Evolutionary conservation across 2,329 filamentous ascomycete genomes (phyloP), one percentile per base, ranked within the genome.

Genomic region (Sordariomycetes sp.): DNA sequence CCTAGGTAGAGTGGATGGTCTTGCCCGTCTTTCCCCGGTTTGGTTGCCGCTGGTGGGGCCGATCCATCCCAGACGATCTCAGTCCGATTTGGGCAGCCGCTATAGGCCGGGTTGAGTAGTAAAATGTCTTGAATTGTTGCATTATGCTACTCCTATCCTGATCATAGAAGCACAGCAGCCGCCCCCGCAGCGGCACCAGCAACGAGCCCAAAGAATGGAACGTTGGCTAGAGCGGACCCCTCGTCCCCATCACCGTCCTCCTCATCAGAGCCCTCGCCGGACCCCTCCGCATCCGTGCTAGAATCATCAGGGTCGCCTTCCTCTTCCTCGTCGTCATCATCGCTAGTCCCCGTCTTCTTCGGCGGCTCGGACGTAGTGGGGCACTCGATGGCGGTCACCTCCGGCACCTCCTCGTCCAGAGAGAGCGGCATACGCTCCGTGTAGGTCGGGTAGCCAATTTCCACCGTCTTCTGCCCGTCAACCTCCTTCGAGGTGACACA

Each of bases 1-100:
- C 87, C 63, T 88, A 20, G 22, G 40, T 11, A 16, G 8, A 8
- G 7, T 14, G 40, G 18, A n/a, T 16, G 40, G 40, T 46, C 3
- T 46, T 46, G 14, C 16, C 12, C 18, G 14, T 16, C 4, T 43
- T 43, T 43, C 37, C 18, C 16, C 18, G 40, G 7, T 16, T 46
- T 46, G 16, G 7, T 4, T 32, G 28, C 28, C 8, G 4, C 28
- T 32, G 28, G 8, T n/a, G 28, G 28, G 8, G 28, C 28, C 8
- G 28, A 32, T 32, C 28, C 28, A 8, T 4, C 28, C 28, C 28
- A 32, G 8, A 32, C 28, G 28, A 4, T 32, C 4, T 32, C 28
- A 32, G 8, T 32, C 8, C 28, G 28, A 8, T 8, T 8, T 32
- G 8, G 8, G 28, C 28, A 32, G 4, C 8, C 28, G 28, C 28